Conservation (phyloP, 805 yeast genomes). For the Barnettozyma botsteinii region DNA sequence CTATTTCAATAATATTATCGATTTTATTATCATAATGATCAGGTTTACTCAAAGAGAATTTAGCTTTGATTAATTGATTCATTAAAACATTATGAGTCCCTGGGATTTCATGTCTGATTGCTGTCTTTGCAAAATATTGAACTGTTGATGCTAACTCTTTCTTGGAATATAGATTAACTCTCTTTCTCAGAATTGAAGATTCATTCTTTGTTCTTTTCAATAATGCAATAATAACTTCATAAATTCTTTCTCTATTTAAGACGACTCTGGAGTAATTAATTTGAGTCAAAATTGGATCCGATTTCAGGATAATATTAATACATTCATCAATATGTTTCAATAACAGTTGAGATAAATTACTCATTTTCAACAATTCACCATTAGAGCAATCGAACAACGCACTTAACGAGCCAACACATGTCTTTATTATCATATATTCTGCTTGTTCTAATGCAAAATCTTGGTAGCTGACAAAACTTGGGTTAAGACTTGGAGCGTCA, state of each 20-base stretch:
- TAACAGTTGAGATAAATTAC: slow-evolving; percentile 31
- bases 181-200: slow-evolving; percentile 13
- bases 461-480: slow-evolving; percentile 28
- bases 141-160: slow-evolving; percentile 16
- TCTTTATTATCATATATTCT: slow-evolving; percentile 60
- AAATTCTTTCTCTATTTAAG: slow-evolving; percentile 30
- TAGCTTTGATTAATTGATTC: slow-evolving; percentile 18
- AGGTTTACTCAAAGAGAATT: slow-evolving; percentile 8
- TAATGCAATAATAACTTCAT: slow-evolving; percentile 29
- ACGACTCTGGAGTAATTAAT: slow-evolving; percentile 23
- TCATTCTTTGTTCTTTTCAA: slow-evolving; percentile 16
- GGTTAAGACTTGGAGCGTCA: slow-evolving; percentile 26
- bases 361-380: slow-evolving; percentile 49
- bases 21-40: slow-evolving; percentile 2
- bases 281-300: slow-evolving; percentile 12
- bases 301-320: slow-evolving; percentile 32
- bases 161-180: slow-evolving; percentile 7
- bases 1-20: neutral
- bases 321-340: slow-evolving; percentile 44
- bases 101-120: slow-evolving; percentile 10
- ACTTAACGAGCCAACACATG: slow-evolving; percentile 65
- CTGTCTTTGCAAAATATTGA: slow-evolving; percentile 18
- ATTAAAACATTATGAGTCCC: slow-evolving; percentile 13
- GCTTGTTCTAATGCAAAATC: slow-evolving; percentile 46
- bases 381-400: slow-evolving; percentile 60